Percentiles rank a stretch among this genome's conserved stretches.
phyloP scores from a whole-genome alignment of 2,329 filamentous ascomycete genomes.

The Trichoderma koningii region DNA sequence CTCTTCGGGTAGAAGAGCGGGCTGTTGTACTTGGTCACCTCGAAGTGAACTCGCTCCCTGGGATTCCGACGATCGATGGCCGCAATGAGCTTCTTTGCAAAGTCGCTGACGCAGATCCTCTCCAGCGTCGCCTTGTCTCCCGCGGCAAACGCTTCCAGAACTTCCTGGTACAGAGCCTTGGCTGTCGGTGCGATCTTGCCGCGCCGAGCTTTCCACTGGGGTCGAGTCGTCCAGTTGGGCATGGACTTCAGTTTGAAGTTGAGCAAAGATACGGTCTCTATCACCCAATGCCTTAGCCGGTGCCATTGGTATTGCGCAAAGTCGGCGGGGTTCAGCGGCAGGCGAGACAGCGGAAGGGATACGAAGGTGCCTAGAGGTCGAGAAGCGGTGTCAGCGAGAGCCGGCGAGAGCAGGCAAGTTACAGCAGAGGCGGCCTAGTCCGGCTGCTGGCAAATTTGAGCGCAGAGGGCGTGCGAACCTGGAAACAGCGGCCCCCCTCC shows the following conservation, averaged over 20 bases:
- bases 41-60: conserved; percentile 53
- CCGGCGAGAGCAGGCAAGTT: background rate
- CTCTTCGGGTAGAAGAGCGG: conserved; percentile 49
- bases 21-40: conserved; percentile 54
- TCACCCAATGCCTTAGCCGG: conserved; percentile 41
- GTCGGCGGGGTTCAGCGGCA: conserved; percentile 35
- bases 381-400: background rate
- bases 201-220: conserved; percentile 48
- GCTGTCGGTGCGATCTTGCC: conserved; percentile 53
- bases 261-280: conserved; percentile 41
- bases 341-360: conserved; percentile 44
- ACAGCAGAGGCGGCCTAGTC: background rate
- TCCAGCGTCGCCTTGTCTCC: conserved; percentile 56
- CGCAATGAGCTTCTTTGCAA: conserved; percentile 54
- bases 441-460: background rate
- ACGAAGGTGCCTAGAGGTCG: conserved; percentile 52
- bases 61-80: conserved; percentile 56
- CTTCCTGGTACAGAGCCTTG: conserved; percentile 59
- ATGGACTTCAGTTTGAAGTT: conserved; percentile 50
- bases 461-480: conserved; percentile 31
- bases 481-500: conserved; percentile 42
- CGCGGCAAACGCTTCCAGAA: conserved; percentile 63
- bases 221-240: conserved; percentile 45
- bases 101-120: conserved; percentile 55
- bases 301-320: conserved; percentile 44